Evolutionary conservation across 495 filamentous ascomycete species (phyloP).

Genomic region (Immersiella caudata): DNA sequence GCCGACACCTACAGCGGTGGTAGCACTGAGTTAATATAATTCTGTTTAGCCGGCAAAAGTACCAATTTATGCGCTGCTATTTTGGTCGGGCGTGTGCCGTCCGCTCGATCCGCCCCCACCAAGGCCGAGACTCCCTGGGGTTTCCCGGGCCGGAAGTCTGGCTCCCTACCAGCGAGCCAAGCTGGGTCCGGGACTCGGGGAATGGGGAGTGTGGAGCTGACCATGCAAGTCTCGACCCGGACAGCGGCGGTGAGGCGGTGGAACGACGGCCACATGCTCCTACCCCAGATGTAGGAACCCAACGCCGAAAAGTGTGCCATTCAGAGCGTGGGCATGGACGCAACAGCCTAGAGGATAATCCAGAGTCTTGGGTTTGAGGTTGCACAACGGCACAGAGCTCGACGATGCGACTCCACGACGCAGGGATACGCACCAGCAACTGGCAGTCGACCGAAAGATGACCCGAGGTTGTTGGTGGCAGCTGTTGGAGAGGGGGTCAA

Average conservation of each 20-base stretch:
- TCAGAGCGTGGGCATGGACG: background rate
- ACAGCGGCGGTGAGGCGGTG: slow-evolving; percentile 1
- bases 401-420: slow-evolving; percentile 8
- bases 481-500: background rate
- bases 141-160: slow-evolving; percentile 9
- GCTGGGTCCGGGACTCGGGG: slow-evolving; percentile 5
- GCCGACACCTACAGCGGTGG: slow-evolving; percentile 13
- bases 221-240: slow-evolving; percentile 10
- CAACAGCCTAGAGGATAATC: slow-evolving; percentile 2
- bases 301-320: background rate
- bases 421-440: background rate
- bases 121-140: slow-evolving; percentile 11
- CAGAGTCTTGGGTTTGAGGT: slow-evolving; percentile 23
- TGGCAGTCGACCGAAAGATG: background rate
- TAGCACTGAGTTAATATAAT: slow-evolving; percentile 32
- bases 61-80: slow-evolving; percentile 36
- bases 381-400: background rate
- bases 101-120: slow-evolving; percentile 12
- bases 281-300: slow-evolving; percentile 13
- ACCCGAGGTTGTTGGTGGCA: background rate
- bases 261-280: background rate
- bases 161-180: background rate
- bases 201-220: background rate
- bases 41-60: slow-evolving; percentile 32
- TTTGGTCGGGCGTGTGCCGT: slow-evolving; percentile 26